Evolutionary conservation across 2,329 filamentous ascomycete genomes (phyloP).

Genomic region (Rutstroemia sp.): DNA sequence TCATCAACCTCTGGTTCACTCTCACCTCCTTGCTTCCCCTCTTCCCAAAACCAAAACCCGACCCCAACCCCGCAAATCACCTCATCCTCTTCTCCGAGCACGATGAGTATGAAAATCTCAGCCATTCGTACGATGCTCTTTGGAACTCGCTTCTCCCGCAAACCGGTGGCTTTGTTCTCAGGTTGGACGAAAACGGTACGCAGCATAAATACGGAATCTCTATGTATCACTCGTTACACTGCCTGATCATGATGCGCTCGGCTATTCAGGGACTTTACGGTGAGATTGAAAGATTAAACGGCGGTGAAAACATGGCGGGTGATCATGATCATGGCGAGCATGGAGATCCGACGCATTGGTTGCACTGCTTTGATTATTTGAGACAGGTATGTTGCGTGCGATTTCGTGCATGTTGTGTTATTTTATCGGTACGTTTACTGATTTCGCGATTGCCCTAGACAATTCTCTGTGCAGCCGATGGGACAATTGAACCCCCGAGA

Average conservation of each 20-base stretch:
- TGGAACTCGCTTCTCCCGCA: not conserved
- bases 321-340: not conserved
- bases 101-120: not conserved
- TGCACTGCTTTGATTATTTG: conserved; percentile 11
- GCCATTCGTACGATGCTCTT: not conserved
- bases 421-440: not conserved
- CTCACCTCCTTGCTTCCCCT: not conserved
- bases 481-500: conserved; percentile 4
- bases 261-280: conserved; percentile 2
- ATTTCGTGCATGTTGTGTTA: not conserved
- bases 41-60: not conserved
- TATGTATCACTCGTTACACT: conserved; percentile 6
- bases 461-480: conserved; percentile 1
- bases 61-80: not conserved
- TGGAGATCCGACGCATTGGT: conserved; percentile 4
- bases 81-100: not conserved
- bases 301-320: not conserved
- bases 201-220: not conserved
- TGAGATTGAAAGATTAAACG: not conserved
- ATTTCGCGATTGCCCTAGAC: not conserved
- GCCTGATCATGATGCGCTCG: conserved; percentile 2
- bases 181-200: not conserved
- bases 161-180: not conserved
- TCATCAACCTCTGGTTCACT: not conserved
- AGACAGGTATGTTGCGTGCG: conserved; percentile 7